Evolutionary conservation across 1,284 basidiomycete genomes (phyloP), one percentile per base, ranked within the genome.

Genomic region (Leucoagaricus sp.): DNA sequence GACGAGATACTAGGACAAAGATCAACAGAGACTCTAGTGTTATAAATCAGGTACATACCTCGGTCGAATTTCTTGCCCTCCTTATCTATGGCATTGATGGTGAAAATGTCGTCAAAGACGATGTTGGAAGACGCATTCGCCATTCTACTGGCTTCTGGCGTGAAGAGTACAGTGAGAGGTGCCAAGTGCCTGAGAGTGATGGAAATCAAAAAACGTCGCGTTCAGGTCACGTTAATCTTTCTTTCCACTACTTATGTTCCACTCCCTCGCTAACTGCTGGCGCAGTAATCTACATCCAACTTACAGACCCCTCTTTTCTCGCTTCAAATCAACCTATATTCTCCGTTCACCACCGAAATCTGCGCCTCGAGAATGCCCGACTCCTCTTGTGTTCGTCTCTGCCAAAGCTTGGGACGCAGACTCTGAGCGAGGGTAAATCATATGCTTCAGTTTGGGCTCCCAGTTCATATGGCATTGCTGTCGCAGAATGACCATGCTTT

Each of bases 21-120:
- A 55, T 36, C 60, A 52, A 40, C 53, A 55, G 52, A 44, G 57
- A 25, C 42, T 58, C 42, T 46, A 23, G 33, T 31, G 44, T n/a
- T n/a, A n/a, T n/a, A 53, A 42, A 17, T 40, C 42, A 54, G 31
- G 47, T 10, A 67, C 80, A 47, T 60, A 96, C 96, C 96, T 87
- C 96, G 80, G 73, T 98, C 96, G 65, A 97, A 98, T 73, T 96
- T 98, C 78, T 93, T 97, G 54, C 97, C 96, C 69, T 96, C 94
- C 69, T 87, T 87, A 78, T 97, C 92, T 50, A 96, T 92, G 26
- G 76, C 87, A 63, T 83, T 82, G 59, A 96, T 89, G 6, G 84
- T 89, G 74, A 97, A 96, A 29, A 94, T 86, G 72, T 96, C 94
- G 66, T 94, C 89, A 69, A 97, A 96, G 57, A 96, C 81, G 63